These are phyloP conservation scores for Pythium scleroteichum DNA, from an alignment of 352 stramenopile species.

Conservation along the genomic window DNA sequence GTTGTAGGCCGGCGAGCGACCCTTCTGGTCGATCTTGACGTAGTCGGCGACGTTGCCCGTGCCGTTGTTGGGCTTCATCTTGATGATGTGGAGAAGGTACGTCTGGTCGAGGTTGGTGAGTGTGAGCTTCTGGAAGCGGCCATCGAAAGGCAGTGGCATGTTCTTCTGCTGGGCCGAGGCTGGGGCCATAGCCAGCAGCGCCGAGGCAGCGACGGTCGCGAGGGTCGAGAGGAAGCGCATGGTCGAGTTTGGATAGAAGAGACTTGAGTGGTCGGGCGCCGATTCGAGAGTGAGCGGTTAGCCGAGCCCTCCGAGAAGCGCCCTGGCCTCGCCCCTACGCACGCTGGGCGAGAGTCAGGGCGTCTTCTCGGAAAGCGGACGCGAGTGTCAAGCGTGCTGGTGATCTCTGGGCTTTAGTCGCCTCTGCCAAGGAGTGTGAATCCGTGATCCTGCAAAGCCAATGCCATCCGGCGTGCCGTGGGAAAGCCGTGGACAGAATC, in stretches of 20 bases:
- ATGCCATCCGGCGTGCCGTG: too few species aligned
- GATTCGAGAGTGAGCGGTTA: background rate
- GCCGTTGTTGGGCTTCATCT: slow-evolving; percentile 31
- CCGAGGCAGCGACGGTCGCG: slow-evolving; percentile 1
- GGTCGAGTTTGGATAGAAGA: background rate
- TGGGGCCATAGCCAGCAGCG: background rate
- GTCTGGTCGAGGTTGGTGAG: slow-evolving; percentile 7
- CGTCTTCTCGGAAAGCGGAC: too few species aligned
- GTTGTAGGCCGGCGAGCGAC: slow-evolving; percentile 37
- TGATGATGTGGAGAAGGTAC: slow-evolving; percentile 21
- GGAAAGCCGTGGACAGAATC: too few species aligned
- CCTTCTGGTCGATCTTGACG: slow-evolving; percentile 28
- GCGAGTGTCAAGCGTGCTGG: too few species aligned
- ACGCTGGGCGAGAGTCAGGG: too few species aligned
- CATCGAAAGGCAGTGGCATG: slow-evolving; percentile 16
- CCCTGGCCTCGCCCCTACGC: too few species aligned
- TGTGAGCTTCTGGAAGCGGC: slow-evolving; percentile 16
- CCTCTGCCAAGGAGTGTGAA: too few species aligned
- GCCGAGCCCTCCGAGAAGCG: too few species aligned
- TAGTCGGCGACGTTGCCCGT: slow-evolving; percentile 34
- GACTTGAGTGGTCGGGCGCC: background rate
- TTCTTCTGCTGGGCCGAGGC: slow-evolving; percentile 2
- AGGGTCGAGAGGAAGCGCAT: slow-evolving; percentile 12
- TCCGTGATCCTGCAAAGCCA: too few species aligned
- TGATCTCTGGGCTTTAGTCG: too few species aligned